Base-by-base conservation (phyloP, 2,329 filamentous ascomycete genomes). In the Aureobasidium sp. region DNA sequence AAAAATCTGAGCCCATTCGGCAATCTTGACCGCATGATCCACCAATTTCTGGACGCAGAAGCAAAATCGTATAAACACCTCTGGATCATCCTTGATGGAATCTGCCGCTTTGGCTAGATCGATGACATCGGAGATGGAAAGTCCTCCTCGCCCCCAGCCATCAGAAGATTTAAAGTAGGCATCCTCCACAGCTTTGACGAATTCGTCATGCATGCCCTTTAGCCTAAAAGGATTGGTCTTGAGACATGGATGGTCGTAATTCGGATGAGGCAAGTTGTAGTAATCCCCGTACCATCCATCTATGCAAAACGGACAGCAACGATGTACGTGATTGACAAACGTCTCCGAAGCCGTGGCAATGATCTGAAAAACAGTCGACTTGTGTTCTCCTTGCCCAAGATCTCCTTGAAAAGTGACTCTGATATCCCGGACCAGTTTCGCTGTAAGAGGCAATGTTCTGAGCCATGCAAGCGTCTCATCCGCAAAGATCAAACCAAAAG, bases 361-460 rank as follows among this genome's bases (percentile, higher is more conserved):
- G 4, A 51, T 51, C 11, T 40, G 48, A 8, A 51, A 51, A 14
- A 51, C n/a, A 14, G 14, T 25, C 11, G 48, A 50, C 11, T 19
- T 30, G 6, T 19, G 37, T 7, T n/a, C 37, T 1, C 5, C 8
- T 10, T 51, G 37, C 24, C 25, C 37, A 10, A 51, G n/a, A 27
- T 51, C 48, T 4, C 35, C 48, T 41, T 51, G 48, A 6, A 51
- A 51, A 4, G 48, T 51, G 27, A 51, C 35, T n/a, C 48, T 11
- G 3, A 51, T 32, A 17, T 51, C 37, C 21, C 19, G 35, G 16
- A 51, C 8, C 11, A 51, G 10, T 25, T 17, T 39, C 5, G 37
- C n/a, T 25, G 24, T 44, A 4, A 29, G 14, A 8, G 40, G 40
- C 6, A 44, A 16, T 3, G 24, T 12, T 10, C 7, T 22, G 3